Conservation (phyloP, 495 filamentous ascomycete genomes). For the Cercophora sp. region DNA sequence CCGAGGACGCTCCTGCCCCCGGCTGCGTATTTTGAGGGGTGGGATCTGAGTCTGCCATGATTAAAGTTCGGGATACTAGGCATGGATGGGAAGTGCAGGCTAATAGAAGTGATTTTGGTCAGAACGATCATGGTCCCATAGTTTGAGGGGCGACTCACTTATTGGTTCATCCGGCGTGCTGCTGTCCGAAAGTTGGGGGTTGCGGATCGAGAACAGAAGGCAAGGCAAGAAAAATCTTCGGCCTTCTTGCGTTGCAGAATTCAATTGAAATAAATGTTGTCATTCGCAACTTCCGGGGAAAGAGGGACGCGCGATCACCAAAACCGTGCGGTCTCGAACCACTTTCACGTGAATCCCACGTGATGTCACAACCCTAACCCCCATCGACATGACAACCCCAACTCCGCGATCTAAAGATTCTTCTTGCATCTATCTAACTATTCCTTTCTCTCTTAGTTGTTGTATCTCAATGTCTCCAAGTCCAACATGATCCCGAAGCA, state of each 20-base stretch:
- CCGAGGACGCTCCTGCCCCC: neutral
- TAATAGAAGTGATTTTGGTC: no score
- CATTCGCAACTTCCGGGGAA: no score
- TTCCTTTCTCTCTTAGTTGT: slow-evolving; percentile 61
- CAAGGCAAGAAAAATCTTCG: no score
- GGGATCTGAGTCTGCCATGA: no score
- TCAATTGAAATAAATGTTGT: neutral
- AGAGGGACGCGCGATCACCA: no score
- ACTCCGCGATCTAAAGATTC: neutral
- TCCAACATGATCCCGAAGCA: slow-evolving; percentile 64
- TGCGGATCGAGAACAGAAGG: no score
- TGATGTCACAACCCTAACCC: slow-evolving; percentile 19
- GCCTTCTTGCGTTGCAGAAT: neutral
- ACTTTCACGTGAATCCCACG: slow-evolving; percentile 12
- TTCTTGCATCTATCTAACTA: slow-evolving; percentile 51
- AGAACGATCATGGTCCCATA: no score
- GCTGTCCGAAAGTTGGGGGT: no score
- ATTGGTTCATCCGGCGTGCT: neutral
- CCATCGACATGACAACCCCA: neutral
- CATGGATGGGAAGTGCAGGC: no score
- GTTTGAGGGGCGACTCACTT: no score
- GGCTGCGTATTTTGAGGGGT: no score
- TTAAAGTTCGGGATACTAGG: no score
- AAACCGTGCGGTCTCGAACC: neutral
- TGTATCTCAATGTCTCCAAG: slow-evolving; percentile 59